phyloP scores from a whole-genome alignment of 805 yeast species.

The Geotrichum ghanense region DNA sequence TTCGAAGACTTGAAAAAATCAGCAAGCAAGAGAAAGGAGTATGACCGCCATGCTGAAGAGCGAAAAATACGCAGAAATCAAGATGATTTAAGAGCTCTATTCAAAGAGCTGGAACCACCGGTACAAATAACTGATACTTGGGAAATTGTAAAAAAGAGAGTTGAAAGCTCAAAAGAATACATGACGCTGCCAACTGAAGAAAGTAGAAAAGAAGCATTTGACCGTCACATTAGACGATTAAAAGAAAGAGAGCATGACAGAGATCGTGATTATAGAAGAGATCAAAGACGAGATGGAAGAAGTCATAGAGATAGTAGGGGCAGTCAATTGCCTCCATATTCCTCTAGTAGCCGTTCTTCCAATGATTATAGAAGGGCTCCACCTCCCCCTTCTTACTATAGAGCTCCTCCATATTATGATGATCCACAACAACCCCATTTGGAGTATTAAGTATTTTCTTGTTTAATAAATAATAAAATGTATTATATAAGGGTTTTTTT shows the following conservation, averaged over 20 bases:
- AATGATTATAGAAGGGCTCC: conserved; percentile 19
- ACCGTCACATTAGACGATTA: conserved; percentile 23
- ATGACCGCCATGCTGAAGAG: conserved; percentile 19
- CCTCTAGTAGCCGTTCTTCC: not conserved
- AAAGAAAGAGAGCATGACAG: conserved; percentile 18
- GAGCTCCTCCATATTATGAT: not conserved
- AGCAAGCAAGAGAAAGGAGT: conserved; percentile 11
- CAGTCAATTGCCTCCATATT: not conserved
- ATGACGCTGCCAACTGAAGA: conserved; percentile 26
- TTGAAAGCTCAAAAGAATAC: conserved; percentile 26
- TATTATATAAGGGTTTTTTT: not conserved
- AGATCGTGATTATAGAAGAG: conserved; percentile 11
- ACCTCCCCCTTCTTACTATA: conserved; percentile 12
- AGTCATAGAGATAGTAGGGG: conserved; percentile 7
- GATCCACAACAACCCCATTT: conserved; percentile 1
- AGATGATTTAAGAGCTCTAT: conserved; percentile 21
- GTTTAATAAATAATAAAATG: too few relatives aligned
- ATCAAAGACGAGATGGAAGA: not conserved
- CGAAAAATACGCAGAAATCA: conserved; percentile 21
- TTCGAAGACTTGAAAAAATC: conserved; percentile 7
- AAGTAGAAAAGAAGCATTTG: conserved; percentile 23
- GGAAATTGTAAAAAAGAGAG: conserved; percentile 25
- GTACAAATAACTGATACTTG: conserved; percentile 25
- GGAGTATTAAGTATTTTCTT: not conserved
- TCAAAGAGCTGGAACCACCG: conserved; percentile 23